Base-by-base conservation (phyloP, 257 asterid species). In the Pogostemon cablin region DNA sequence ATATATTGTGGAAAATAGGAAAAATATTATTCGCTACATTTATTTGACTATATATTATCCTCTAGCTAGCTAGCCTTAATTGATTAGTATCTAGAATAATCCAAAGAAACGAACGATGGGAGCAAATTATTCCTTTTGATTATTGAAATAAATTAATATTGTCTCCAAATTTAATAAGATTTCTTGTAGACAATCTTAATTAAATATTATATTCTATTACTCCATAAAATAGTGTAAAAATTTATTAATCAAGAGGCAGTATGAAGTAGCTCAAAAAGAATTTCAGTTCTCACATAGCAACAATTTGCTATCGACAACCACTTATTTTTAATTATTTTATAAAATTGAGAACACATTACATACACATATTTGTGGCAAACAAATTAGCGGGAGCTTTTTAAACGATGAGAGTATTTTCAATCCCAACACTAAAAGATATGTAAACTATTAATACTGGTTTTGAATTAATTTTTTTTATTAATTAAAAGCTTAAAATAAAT, bases 71-170 rank as follows among this genome's bases (percentile, higher is more conserved):
- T 54, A n/a, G 32, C 32, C 35, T 52, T 17, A 17, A 4, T 38
- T 50, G 60, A 67, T 6, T n/a, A 67, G 3, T n/a, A 44, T 70
- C 12, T 4, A 7, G 61, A 62, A 72, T 42, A 32, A 54, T 58
- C 74, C 52, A 67, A 58, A 74, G 35, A 37, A 49, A 3, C n/a
- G 32, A 65, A 60, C 60, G 73, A 59, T 5, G 50, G 6, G 10
- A 68, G 61, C 68, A 52, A 71, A 77, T 62, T 59, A 67, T 47
- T 61, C 66, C 68, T 52, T 60, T 72, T 70, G 76, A 70, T 57
- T 64, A 39, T 12, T 59, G 65, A 38, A 37, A 59, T 62, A 52
- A 62, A 37, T 17, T 25, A 25, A 52, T 1, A 53, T 17, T 53
- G 58, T 35, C 25, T 3, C 62, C 66, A 44, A 62, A 62, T 62